Conservation (phyloP, 345 rosid species). For the Bruguiera parviflora region DNA sequence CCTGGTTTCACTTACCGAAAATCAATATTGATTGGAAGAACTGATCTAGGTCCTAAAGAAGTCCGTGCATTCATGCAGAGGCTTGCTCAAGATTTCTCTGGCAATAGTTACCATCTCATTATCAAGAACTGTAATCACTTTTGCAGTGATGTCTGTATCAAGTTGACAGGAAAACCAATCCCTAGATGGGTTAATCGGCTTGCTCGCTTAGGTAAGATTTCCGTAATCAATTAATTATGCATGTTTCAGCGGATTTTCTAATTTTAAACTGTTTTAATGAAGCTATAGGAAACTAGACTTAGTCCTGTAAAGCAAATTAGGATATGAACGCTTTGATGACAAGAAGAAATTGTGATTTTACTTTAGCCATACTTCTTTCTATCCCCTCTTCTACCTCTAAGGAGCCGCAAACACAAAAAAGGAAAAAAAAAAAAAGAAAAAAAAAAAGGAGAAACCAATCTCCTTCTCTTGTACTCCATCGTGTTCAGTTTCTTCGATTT, state of each 20-base stretch:
- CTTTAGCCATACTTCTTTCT: no score
- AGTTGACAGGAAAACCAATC: conserved; percentile 65
- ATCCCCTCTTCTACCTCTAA: no score
- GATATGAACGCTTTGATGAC: no score
- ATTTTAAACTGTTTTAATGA: not conserved
- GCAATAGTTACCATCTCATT: conserved; percentile 82
- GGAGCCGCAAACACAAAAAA: no score
- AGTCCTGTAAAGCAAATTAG: no score
- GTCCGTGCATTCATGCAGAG: conserved; percentile 76
- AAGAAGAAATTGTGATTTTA: no score
- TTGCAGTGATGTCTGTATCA: conserved; percentile 76
- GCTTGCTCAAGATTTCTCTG: conserved; percentile 64
- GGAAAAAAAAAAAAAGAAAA: no score
- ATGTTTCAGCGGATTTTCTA: not conserved
- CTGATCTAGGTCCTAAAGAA: conserved; percentile 73
- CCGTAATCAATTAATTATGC: not conserved
- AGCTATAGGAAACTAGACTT: not conserved
- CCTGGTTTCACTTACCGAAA: conserved; percentile 88
- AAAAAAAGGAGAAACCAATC: no score
- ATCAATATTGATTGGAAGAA: conserved; percentile 83
- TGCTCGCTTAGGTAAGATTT: conserved; percentile 76
- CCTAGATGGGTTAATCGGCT: conserved; percentile 97
- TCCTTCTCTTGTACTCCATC: no score
- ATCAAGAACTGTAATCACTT: conserved; percentile 94
- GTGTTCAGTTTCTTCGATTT: no score